Evolutionary conservation across 2,329 filamentous ascomycete genomes (phyloP).

Genomic region (Curvularia lunata): DNA sequence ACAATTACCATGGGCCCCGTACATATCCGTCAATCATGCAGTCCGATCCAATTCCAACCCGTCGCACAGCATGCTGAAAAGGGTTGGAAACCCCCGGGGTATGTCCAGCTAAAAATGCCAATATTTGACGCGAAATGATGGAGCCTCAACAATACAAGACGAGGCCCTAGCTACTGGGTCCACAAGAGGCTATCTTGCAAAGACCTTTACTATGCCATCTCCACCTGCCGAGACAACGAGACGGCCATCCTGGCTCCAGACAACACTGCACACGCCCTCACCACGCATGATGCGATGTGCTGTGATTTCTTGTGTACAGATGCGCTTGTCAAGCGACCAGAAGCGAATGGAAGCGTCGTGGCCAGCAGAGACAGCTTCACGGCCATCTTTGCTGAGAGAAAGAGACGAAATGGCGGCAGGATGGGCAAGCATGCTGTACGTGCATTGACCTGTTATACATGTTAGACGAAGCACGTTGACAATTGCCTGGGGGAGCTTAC

Average conservation of each 20-base stretch:
- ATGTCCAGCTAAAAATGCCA: conserved; percentile 32
- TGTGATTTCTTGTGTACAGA: conserved; percentile 94
- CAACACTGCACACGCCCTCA: conserved; percentile 90
- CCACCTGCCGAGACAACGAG: conserved; percentile 95
- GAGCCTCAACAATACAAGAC: conserved; percentile 13
- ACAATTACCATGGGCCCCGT: conserved; percentile 23
- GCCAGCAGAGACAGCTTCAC: conserved; percentile 92
- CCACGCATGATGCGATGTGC: conserved; percentile 93
- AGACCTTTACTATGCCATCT: conserved; percentile 96
- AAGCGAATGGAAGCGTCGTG: conserved; percentile 96
- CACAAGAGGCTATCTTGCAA: conserved; percentile 50
- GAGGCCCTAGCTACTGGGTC: conserved; percentile 14
- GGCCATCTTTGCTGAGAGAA: conserved; percentile 89
- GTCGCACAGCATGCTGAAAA: conserved; percentile 7
- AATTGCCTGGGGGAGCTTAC: conserved; percentile 64
- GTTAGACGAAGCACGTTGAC: conserved; percentile 14
- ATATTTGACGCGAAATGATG: conserved; percentile 19
- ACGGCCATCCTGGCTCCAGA: conserved; percentile 93
- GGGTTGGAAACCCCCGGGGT: conserved; percentile 14
- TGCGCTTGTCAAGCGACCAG: conserved; percentile 95
- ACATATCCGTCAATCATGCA: conserved; percentile 24
- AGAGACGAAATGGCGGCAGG: conserved; percentile 90
- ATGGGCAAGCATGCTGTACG: conserved; percentile 97
- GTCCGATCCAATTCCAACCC: conserved; percentile 8
- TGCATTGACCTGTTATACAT: conserved; percentile 80